Base-by-base conservation (phyloP, 495 filamentous ascomycete genomes). In the Hypoxylon subgilvum region DNA sequence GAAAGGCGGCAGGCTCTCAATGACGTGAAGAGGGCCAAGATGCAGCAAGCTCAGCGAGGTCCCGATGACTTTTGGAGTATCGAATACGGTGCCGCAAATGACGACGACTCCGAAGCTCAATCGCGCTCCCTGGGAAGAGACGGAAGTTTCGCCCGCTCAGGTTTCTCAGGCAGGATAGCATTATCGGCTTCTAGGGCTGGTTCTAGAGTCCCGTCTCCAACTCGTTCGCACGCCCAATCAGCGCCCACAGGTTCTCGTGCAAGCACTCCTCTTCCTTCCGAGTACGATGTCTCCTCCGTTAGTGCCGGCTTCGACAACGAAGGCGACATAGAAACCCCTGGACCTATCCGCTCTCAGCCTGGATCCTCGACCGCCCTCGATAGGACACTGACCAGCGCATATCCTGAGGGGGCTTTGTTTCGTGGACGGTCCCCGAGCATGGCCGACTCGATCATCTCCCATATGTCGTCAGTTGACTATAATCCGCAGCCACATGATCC, bases 301-400 rank as follows among this genome's bases (percentile, higher is more conserved):
- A 17, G 55, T 58, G 0, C 65, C 35, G 14, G 45, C 56, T 21
- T 42, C 42, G 63, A 74, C 22, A 71, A 55, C 35, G 75, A 79
- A 18, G 72, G 75, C 30, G 79, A 84, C 44, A 47, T 73, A 27
- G 78, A 79, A 31, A 78, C 74, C 2, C 74, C 75, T 1, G 74
- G 74, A 1, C 69, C 74, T 7, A 39, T 78, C 3, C 72, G 69
- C 8, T 76, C 79, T 18, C 67, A 79, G n/a, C 76, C 77, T 10
- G 76, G 78, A 18, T 74, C 83, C 0, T 70, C 76, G 12, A 74
- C 77, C 14, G 84, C 86, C 1, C 74, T 93, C 2, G 90, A 92
- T 44, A 88, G 87, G 12, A 88, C 83, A 23, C 86, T 90, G 82
- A 91, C 87, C 67, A 88, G 88, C 19, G 72, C 88, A 0, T 90